Evolutionary conservation across 2,329 filamentous ascomycete species (phyloP).

Genomic region (Karstenula rhodostoma): DNA sequence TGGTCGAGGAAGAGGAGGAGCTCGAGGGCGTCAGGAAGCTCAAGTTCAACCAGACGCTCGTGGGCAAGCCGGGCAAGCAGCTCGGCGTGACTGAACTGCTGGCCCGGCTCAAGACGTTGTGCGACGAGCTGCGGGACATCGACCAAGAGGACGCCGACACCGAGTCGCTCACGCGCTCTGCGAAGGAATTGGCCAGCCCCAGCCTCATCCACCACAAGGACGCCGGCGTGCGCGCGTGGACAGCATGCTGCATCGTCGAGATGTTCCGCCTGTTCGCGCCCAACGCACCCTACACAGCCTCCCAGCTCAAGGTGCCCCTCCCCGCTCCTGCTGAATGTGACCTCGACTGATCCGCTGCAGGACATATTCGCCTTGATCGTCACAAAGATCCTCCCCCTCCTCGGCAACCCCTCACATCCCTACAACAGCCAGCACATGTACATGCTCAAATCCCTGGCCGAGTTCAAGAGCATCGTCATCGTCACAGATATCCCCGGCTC

Average conservation of each 20-base stretch:
- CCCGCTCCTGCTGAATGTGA: not conserved
- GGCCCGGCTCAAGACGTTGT: slow-evolving; percentile 79
- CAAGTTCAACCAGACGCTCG: slow-evolving; percentile 83
- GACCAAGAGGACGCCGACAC: slow-evolving; percentile 87
- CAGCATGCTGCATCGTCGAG: slow-evolving; percentile 89
- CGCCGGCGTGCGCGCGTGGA: slow-evolving; percentile 87
- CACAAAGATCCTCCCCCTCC: slow-evolving; percentile 80
- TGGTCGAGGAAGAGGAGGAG: slow-evolving; percentile 35
- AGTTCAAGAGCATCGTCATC: slow-evolving; percentile 93
- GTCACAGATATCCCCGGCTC: slow-evolving; percentile 86
- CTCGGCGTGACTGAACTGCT: slow-evolving; percentile 86
- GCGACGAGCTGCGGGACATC: slow-evolving; percentile 81
- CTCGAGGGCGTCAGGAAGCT: slow-evolving; percentile 56
- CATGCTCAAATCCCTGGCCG: slow-evolving; percentile 84
- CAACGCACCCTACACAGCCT: slow-evolving; percentile 89
- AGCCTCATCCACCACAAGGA: slow-evolving; percentile 92
- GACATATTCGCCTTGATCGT: slow-evolving; percentile 94
- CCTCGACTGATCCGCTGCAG: slow-evolving; percentile 56
- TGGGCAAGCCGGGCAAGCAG: slow-evolving; percentile 90
- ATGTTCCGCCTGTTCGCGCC: slow-evolving; percentile 92
- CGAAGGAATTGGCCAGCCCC: slow-evolving; percentile 82
- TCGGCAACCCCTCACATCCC: slow-evolving; percentile 84
- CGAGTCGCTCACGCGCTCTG: slow-evolving; percentile 82
- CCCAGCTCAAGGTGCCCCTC: slow-evolving; percentile 81
- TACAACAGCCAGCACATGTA: slow-evolving; percentile 96